Evolutionary conservation across 306 rosid species (phyloP), one percentile per base, ranked within the genome.

Genomic region (Cicer chorassanicum): DNA sequence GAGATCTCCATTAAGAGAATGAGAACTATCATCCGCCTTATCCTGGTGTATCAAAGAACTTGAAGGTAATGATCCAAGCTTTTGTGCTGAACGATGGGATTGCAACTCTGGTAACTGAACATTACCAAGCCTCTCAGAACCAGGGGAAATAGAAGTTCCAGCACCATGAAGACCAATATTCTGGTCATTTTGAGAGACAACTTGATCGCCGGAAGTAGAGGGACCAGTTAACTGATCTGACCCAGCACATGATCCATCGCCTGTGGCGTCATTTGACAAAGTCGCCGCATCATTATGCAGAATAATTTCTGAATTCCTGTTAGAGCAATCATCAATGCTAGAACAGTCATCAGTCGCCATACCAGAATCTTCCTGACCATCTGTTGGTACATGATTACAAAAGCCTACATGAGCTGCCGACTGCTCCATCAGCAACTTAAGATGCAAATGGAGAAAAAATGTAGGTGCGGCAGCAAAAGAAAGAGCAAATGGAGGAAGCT

Each of bases 401-500:
- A 86, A 75, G 83, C 83, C 75, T 70, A 88, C 53, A 74, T 65
- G 85, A 81, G 86, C 76, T 77, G 85, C 82, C 4, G 86, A 76
- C 74, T 65, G 87, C 80, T 90, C 89, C 91, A 95, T 85, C 57
- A 95, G 88, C 81, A 87, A 86, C 86, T 88, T 85, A 72, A 87
- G 93, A 83, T 92, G 99, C 90, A 95, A 80, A 77, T 88, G 77
- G 73, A 95, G 79, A 78, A 92, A 90, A 83, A 87, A 92, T 18
- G 93, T 76, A 50, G 99, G 96, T 2, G 95, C 93, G 59, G 99
- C 95, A 63, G 93, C 80, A 83, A 87, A 88, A 76, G 91, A 84
- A 82, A 90, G 93, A 76, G 93, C 80, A 78, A 90, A 86, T 12
- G 93, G 88, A 71, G 89, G 90, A 81, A 88, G 86, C 73, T 84